Conservation (phyloP, 2,329 filamentous ascomycete species). For the Ophiognomonia clavigignenti-juglandacearum region DNA sequence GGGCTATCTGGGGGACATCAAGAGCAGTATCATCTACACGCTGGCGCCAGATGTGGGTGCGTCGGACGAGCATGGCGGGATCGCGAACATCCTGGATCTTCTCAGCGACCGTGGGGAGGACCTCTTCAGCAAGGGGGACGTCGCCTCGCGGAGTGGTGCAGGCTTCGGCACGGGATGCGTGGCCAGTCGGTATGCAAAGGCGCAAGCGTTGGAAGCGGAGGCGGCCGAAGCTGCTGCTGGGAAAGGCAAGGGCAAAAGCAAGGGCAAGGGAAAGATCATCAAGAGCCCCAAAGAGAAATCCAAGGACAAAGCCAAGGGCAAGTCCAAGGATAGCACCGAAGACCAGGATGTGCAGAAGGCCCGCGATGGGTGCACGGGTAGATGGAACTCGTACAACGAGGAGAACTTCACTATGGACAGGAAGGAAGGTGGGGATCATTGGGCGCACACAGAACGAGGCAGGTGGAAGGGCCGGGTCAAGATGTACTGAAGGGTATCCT, state of each 20-base stretch:
- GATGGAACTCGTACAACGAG: constrained; percentile 27
- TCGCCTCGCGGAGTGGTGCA: constrained; percentile 6
- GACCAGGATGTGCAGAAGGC: constrained; percentile 6
- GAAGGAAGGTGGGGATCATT: constrained; percentile 26
- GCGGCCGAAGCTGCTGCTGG: constrained; percentile 11
- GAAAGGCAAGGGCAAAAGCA: background rate
- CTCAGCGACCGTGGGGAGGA: constrained; percentile 43
- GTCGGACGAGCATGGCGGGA: constrained; percentile 50
- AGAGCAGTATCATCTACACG: constrained; percentile 55
- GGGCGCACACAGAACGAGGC: constrained; percentile 31
- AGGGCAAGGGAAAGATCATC: constrained; percentile 15
- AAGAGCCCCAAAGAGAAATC: constrained; percentile 11
- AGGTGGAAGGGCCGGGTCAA: constrained; percentile 23
- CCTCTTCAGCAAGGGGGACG: constrained; percentile 18
- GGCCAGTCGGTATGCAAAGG: constrained; percentile 16
- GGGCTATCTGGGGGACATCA: constrained; percentile 56
- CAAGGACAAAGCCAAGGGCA: constrained; percentile 7
- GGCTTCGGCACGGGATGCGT: constrained; percentile 11
- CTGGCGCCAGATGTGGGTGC: constrained; percentile 54
- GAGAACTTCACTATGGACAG: constrained; percentile 23
- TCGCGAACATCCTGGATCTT: constrained; percentile 49
- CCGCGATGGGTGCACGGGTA: constrained; percentile 27
- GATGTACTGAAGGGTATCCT: constrained; percentile 20
- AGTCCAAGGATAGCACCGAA: constrained; percentile 3
- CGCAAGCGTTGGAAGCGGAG: constrained; percentile 21